Conservation (phyloP, 768 basidiomycete genomes). For the Artomyces pyxidatus region DNA sequence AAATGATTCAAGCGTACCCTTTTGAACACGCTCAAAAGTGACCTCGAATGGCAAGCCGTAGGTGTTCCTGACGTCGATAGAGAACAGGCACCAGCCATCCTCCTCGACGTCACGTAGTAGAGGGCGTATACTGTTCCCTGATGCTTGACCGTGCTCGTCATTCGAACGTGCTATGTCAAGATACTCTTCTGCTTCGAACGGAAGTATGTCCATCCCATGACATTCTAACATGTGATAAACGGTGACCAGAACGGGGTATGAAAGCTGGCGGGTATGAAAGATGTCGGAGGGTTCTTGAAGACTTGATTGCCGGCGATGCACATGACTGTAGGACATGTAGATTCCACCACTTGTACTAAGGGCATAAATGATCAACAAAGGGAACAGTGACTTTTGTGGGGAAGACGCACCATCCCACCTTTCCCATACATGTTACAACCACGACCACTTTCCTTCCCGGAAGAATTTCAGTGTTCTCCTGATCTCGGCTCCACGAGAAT, state of each 20-base stretch:
- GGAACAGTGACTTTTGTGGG: not conserved
- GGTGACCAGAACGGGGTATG: conserved; percentile 85
- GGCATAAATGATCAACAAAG: not conserved
- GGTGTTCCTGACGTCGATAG: conserved; percentile 84
- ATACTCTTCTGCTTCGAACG: conserved; percentile 36
- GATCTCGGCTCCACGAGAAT: conserved; percentile 59
- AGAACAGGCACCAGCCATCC: conserved; percentile 78
- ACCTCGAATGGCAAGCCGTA: conserved; percentile 92
- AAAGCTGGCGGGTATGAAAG: conserved; percentile 82
- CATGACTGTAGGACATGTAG: conserved; percentile 75
- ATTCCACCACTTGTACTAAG: conserved; percentile 69
- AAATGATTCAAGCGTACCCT: conserved; percentile 32
- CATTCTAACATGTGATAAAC: conserved; percentile 95
- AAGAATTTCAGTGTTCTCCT: conserved; percentile 43
- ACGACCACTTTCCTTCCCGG: conserved; percentile 68
- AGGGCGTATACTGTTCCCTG: too few species aligned
- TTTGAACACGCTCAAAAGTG: conserved; percentile 57
- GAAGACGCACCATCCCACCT: conserved; percentile 76
- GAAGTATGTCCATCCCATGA: conserved; percentile 71
- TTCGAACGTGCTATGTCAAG: conserved; percentile 5
- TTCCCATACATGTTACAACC: conserved; percentile 73
- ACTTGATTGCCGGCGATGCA: conserved; percentile 36
- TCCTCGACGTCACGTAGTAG: conserved; percentile 40
- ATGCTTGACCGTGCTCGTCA: conserved; percentile 17
- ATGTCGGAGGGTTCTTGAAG: conserved; percentile 31